These are phyloP conservation scores for Fusarium sterilihyphosum DNA, from an alignment of 2,329 filamentous ascomycete species.

Conservation along the genomic window DNA sequence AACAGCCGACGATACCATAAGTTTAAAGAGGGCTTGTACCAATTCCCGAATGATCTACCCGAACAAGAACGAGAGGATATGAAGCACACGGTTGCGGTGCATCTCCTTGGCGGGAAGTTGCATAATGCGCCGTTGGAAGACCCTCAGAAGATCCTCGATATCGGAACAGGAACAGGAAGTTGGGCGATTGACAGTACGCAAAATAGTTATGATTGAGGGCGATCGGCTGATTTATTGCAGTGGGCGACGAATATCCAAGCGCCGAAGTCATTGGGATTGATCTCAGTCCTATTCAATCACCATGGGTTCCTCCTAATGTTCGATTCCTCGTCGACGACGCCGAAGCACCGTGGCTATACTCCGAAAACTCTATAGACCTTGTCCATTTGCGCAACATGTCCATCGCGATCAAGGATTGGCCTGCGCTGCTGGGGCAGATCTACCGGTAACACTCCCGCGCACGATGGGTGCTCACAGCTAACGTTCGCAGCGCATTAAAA, in stretches of 20 bases:
- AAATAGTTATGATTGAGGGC: not conserved
- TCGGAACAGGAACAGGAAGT: conserved; percentile 49
- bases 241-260: conserved; percentile 52
- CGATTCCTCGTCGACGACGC: conserved; percentile 52
- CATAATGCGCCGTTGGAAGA: conserved; percentile 55
- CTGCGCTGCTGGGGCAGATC: conserved; percentile 28
- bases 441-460: conserved; percentile 22
- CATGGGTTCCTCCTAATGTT: conserved; percentile 54
- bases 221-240: conserved; percentile 12
- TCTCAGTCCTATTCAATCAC: conserved; percentile 52
- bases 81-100: conserved; percentile 53
- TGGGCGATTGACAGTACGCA: conserved; percentile 58
- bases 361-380: conserved; percentile 39
- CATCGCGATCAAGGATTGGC: conserved; percentile 43
- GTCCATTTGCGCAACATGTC: conserved; percentile 51
- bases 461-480: not conserved
- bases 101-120: conserved; percentile 50
- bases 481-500: conserved; percentile 40
- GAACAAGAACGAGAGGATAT: conserved; percentile 58
- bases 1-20: conserved; percentile 56
- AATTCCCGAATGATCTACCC: conserved; percentile 55
- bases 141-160: conserved; percentile 51
- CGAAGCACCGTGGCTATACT: conserved; percentile 46
- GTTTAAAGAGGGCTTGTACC: conserved; percentile 52
- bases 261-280: conserved; percentile 54